A percentile compares a stretch with the other conserved stretches of the same genome.
These are phyloP conservation scores for Solanum piurae DNA, from an alignment of 257 asterid species.

Conservation along the genomic window DNA sequence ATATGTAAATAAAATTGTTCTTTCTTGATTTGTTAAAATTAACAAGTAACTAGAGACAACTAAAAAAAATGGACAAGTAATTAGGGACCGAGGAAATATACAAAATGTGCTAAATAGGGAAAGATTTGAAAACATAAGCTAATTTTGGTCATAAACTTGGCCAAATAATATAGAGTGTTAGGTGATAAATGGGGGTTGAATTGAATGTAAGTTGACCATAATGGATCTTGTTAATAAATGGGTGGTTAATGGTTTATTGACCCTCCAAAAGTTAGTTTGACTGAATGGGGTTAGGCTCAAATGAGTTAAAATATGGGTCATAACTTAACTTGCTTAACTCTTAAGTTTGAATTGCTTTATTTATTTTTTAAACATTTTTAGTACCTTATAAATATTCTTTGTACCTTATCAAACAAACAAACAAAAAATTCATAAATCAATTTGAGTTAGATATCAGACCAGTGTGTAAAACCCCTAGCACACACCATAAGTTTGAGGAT, in stretches of 20 bases:
- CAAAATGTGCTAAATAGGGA: not conserved
- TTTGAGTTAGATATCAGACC: not conserved
- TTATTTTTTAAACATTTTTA: not conserved
- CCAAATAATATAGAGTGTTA: not conserved
- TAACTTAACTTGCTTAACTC: not conserved
- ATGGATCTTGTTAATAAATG: too few species aligned
- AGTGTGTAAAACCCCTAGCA: not conserved
- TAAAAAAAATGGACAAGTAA: too few species aligned
- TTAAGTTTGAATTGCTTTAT: too few species aligned
- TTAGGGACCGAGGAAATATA: too few species aligned
- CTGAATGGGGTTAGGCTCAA: not conserved
- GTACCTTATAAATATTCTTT: not conserved
- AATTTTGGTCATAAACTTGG: not conserved
- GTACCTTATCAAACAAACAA: not conserved
- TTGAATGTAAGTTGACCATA: not conserved
- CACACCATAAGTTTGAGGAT: slow-evolving; percentile 1
- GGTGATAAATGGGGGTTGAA: not conserved
- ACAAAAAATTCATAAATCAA: too few species aligned
- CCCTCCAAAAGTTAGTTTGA: not conserved
- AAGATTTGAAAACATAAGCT: not conserved
- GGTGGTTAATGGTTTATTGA: not conserved
- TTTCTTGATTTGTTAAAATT: too few species aligned
- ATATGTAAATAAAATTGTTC: too few species aligned
- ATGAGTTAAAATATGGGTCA: too few species aligned
- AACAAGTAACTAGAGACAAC: too few species aligned